Evolutionary conservation across 2,329 filamentous ascomycete species (phyloP).

Genomic region (Botrytis pseudocinerea): DNA sequence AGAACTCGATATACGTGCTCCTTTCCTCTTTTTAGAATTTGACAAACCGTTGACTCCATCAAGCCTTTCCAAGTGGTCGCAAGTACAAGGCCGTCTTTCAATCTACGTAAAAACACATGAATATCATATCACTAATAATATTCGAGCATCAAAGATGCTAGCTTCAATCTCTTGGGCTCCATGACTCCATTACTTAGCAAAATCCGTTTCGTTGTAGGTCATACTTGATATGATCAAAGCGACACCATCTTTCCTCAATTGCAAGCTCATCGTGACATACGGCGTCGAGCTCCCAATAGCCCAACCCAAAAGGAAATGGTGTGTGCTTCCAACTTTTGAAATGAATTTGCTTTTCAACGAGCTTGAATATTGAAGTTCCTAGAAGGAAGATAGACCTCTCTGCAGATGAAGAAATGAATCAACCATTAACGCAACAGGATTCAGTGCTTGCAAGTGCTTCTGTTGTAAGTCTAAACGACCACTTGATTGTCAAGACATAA

Average conservation of each 20-base stretch:
- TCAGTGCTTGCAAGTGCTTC: neutral
- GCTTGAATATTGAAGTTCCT: neutral
- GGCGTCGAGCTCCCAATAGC: neutral
- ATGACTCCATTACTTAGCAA: too few relatives aligned
- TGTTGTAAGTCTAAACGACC: neutral
- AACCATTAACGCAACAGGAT: neutral
- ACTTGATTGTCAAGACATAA: neutral
- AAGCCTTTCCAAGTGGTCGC: too few relatives aligned
- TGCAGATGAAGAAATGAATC: neutral
- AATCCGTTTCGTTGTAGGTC: neutral
- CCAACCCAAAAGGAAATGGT: neutral
- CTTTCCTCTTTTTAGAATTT: fast-evolving
- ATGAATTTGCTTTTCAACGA: neutral
- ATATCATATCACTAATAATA: too few relatives aligned
- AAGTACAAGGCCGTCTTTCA: too few relatives aligned
- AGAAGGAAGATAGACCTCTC: neutral
- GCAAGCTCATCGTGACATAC: neutral
- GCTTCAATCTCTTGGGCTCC: too few relatives aligned
- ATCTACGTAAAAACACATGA: too few relatives aligned
- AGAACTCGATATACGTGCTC: neutral
- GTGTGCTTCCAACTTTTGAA: neutral
- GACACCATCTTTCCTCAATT: neutral
- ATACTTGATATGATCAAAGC: neutral
- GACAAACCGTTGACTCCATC: neutral
- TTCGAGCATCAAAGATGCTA: too few relatives aligned